Evolutionary conservation across 2,329 filamentous ascomycete genomes (phyloP).

Genomic region (Exutisphaerella laricina): DNA sequence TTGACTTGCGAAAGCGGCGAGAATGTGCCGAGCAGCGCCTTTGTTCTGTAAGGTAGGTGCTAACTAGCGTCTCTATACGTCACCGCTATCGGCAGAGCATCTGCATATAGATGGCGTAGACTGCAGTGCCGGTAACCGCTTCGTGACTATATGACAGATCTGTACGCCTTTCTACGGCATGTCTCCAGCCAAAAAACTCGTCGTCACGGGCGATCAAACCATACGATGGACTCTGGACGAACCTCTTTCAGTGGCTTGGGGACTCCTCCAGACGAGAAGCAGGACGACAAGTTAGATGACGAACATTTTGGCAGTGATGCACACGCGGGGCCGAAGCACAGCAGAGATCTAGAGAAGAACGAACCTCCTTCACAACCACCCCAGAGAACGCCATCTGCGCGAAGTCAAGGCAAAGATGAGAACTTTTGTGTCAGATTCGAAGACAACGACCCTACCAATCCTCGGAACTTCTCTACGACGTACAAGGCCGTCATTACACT

Average conservation of each 20-base stretch:
- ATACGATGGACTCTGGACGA: neutral
- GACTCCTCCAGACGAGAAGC: conserved; percentile 1
- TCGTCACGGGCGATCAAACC: neutral
- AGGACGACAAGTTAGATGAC: neutral
- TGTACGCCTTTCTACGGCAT: neutral
- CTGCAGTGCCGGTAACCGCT: conserved; percentile 1
- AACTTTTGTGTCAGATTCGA: conserved; percentile 29
- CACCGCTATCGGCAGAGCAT: conserved; percentile 1
- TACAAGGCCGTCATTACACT: conserved; percentile 48
- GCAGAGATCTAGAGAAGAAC: conserved; percentile 16
- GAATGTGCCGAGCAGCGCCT: too few species aligned
- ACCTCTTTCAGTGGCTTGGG: neutral
- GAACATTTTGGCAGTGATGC: neutral
- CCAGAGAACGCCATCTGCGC: neutral
- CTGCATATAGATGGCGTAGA: neutral
- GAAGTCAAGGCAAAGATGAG: conserved; percentile 1
- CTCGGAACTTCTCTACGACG: conserved; percentile 41
- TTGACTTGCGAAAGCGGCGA: too few species aligned
- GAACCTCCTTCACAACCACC: conserved; percentile 4
- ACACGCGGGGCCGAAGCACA: neutral
- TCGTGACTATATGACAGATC: neutral
- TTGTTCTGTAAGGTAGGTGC: too few species aligned
- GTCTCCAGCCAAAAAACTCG: neutral
- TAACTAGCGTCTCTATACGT: too few species aligned
- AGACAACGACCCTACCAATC: conserved; percentile 40